Percentiles rank a stretch among this genome's conserved stretches.
These are phyloP conservation scores for Castanopsis chinensis DNA, from an alignment of 306 rosid species.

Conservation along the genomic window DNA sequence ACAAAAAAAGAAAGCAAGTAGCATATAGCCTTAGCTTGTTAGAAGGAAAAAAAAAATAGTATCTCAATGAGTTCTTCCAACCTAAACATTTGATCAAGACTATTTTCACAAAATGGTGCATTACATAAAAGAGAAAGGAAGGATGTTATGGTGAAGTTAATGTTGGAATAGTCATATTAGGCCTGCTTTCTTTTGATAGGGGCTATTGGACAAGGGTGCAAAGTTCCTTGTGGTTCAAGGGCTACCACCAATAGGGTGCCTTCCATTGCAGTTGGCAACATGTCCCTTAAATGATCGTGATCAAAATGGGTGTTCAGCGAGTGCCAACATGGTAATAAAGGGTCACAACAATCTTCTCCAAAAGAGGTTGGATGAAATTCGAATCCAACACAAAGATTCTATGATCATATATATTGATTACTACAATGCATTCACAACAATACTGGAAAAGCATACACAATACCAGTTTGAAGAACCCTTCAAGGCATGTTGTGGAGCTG, in stretches of 20 bases:
- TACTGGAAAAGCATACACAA: neutral
- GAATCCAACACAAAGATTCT: neutral
- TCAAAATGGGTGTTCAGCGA: slow-evolving; percentile 14
- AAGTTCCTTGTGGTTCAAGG: slow-evolving; percentile 29
- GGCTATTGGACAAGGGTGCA: slow-evolving; percentile 10
- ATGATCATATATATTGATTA: slow-evolving; percentile 20
- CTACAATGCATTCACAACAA: slow-evolving; percentile 12
- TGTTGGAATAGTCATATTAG: too few relatives aligned
- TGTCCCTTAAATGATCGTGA: slow-evolving; percentile 1
- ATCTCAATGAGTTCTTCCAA: too few relatives aligned
- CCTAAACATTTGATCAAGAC: too few relatives aligned
- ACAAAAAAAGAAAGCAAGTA: too few relatives aligned
- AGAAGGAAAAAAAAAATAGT: too few relatives aligned
- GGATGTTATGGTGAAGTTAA: too few relatives aligned
- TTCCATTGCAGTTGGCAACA: slow-evolving; percentile 3
- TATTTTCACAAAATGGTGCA: too few relatives aligned
- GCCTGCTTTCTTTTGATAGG: neutral
- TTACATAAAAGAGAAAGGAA: too few relatives aligned
- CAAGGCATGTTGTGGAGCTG: slow-evolving; percentile 28
- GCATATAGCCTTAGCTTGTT: too few relatives aligned
- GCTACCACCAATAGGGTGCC: slow-evolving; percentile 28
- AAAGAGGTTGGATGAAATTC: neutral
- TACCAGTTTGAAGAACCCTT: slow-evolving; percentile 20
- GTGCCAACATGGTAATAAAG: neutral
- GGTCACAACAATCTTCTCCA: slow-evolving; percentile 24